Evolutionary conservation across 2,329 filamentous ascomycete genomes (phyloP).

Genomic region (Zymoseptoria brevis): DNA sequence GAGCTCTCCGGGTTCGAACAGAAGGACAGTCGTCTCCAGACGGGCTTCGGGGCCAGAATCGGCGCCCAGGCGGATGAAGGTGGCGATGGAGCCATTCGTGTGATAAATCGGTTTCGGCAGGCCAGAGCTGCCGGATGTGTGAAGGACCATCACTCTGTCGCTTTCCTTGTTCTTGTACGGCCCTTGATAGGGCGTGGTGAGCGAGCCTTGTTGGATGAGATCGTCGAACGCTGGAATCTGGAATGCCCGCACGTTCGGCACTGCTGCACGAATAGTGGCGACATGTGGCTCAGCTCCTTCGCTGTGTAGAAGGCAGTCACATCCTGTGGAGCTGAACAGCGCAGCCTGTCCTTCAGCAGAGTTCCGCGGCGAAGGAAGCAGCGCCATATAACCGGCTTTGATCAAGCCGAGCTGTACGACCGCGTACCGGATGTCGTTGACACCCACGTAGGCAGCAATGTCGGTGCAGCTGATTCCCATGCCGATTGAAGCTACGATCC

Average conservation of each 20-base stretch:
- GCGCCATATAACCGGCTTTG: constrained; percentile 21
- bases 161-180: constrained; percentile 1
- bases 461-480: constrained; percentile 4
- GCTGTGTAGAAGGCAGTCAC: constrained; percentile 11
- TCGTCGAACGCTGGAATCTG: constrained; percentile 12
- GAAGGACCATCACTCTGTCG: constrained; percentile 12
- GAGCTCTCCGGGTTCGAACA: not conserved
- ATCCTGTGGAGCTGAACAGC: constrained; percentile 12
- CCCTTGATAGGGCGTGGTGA: not conserved
- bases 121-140: constrained; percentile 17
- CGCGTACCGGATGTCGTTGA: constrained; percentile 19
- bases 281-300: constrained; percentile 13
- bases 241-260: constrained; percentile 12
- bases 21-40: no score
- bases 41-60: constrained; percentile 5
- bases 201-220: constrained; percentile 6
- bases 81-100: constrained; percentile 13
- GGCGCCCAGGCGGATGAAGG: constrained; percentile 5
- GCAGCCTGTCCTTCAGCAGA: constrained; percentile 12
- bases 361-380: constrained; percentile 13
- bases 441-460: constrained; percentile 21
- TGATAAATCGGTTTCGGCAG: constrained; percentile 16
- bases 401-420: constrained; percentile 16
- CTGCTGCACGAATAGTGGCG: constrained; percentile 13
- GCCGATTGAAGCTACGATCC: constrained; percentile 15